Evolutionary conservation across 768 basidiomycete genomes (phyloP).

Genomic region (Lentinula sp.): DNA sequence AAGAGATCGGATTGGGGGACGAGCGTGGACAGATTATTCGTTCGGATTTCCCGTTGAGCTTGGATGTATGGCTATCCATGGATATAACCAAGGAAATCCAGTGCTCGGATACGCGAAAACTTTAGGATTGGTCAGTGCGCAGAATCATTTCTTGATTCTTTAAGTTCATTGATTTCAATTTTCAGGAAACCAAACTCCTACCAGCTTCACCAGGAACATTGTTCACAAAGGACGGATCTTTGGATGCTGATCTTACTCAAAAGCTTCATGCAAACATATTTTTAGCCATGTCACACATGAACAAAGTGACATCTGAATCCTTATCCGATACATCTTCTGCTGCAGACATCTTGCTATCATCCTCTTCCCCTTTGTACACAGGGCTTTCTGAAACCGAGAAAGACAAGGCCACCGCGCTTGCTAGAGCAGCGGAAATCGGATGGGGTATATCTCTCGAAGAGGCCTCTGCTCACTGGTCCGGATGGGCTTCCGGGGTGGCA

Average conservation of each 20-base stretch:
- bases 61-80: constrained; percentile 8
- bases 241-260: neutral
- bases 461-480: neutral
- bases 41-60: constrained; percentile 7
- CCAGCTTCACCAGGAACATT: neutral
- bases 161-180: neutral
- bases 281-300: neutral
- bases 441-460: constrained; percentile 5
- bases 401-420: neutral
- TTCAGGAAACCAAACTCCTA: constrained; percentile 2
- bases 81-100: constrained; percentile 6
- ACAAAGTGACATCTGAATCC: neutral
- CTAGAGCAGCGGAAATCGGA: constrained; percentile 2
- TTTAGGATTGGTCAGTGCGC: neutral
- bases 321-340: neutral
- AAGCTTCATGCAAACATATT: neutral
- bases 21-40: constrained; percentile 2
- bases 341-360: neutral
- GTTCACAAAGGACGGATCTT: neutral
- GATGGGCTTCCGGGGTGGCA: constrained; percentile 3
- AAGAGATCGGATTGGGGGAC: constrained; percentile 4
- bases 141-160: neutral
- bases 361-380: constrained; percentile 1
- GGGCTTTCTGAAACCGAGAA: constrained; percentile 4
- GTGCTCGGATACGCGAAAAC: constrained; percentile 1